Conservation (phyloP, 768 basidiomycete species). For the Phylloporus arenicola region DNA sequence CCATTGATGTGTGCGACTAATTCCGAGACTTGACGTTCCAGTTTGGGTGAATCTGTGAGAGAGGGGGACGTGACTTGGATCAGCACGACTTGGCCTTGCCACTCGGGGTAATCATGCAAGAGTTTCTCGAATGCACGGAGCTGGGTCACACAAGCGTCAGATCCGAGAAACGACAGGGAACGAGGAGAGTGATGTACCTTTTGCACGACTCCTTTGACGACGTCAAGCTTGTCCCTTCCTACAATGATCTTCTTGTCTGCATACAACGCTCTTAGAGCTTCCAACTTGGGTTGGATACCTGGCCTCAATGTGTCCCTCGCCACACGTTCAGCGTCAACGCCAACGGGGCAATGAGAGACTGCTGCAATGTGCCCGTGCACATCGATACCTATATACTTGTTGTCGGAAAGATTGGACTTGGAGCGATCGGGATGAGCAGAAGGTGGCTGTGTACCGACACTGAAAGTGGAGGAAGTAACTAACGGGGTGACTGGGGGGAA, state of each 20-base stretch:
- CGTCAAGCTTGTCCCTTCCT: constrained; percentile 94
- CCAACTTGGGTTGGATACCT: constrained; percentile 86
- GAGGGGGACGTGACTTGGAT: constrained; percentile 88
- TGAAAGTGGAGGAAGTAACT: constrained; percentile 6
- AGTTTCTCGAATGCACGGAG: constrained; percentile 95
- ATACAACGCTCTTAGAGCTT: constrained; percentile 77
- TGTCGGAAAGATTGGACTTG: constrained; percentile 4
- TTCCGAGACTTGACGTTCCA: constrained; percentile 91
- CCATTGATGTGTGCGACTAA: constrained; percentile 94
- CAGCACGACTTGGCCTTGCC: constrained; percentile 85
- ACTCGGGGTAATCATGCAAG: constrained; percentile 88
- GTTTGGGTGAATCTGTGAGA: constrained; percentile 84
- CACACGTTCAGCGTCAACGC: constrained; percentile 89
- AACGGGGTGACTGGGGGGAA: neutral
- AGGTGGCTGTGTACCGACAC: neutral
- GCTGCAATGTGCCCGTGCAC: constrained; percentile 79
- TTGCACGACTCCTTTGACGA: constrained; percentile 97
- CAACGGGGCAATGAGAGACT: constrained; percentile 90
- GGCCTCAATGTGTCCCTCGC: constrained; percentile 75
- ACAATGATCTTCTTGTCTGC: constrained; percentile 98
- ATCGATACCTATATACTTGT: constrained; percentile 53
- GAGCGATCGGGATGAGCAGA: constrained; percentile 7
- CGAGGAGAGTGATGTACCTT: constrained; percentile 49
- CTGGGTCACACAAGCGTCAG: constrained; percentile 31
- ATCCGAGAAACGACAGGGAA: neutral